phyloP scores from a whole-genome alignment of 805 yeast genomes.

The Kodamaea neixiangensis region DNA sequence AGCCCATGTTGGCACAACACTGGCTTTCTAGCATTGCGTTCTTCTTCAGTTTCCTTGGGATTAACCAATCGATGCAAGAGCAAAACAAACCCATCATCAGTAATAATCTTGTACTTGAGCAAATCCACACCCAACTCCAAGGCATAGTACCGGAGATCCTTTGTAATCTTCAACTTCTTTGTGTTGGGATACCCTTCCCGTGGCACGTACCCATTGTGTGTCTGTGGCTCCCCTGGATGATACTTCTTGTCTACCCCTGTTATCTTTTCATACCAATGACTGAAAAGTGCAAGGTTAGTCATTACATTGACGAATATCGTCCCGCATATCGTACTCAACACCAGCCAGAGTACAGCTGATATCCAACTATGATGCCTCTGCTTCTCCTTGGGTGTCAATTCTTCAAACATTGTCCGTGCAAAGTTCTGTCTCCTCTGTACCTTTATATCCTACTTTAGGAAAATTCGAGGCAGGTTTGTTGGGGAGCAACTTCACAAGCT shows the following conservation, averaged over 20 bases:
- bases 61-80: constrained; percentile 62
- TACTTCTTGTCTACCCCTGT: constrained; percentile 32
- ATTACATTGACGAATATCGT: constrained; percentile 28
- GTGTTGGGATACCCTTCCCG: constrained; percentile 38
- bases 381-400: constrained; percentile 27
- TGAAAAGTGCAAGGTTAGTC: constrained; percentile 28
- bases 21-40: constrained; percentile 51
- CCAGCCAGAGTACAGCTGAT: constrained; percentile 20
- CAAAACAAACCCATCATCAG: constrained; percentile 81
- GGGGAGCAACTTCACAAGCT: not conserved
- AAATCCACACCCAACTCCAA: constrained; percentile 59
- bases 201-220: constrained; percentile 29
- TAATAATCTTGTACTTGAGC: constrained; percentile 58
- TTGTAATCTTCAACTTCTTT: constrained; percentile 31
- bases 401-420: constrained; percentile 12
- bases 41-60: constrained; percentile 38
- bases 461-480: not conserved
- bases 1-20: constrained; percentile 82
- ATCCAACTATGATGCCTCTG: constrained; percentile 22
- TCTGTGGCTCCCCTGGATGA: constrained; percentile 22
- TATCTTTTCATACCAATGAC: constrained; percentile 30
- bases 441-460: not conserved
- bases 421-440: constrained; percentile 13
- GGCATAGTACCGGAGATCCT: constrained; percentile 68
- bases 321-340: constrained; percentile 30